Percentiles rank a stretch among this genome's conserved stretches.
phyloP scores from a whole-genome alignment of 2,329 filamentous ascomycete species.

The Sphaerulina musiva region DNA sequence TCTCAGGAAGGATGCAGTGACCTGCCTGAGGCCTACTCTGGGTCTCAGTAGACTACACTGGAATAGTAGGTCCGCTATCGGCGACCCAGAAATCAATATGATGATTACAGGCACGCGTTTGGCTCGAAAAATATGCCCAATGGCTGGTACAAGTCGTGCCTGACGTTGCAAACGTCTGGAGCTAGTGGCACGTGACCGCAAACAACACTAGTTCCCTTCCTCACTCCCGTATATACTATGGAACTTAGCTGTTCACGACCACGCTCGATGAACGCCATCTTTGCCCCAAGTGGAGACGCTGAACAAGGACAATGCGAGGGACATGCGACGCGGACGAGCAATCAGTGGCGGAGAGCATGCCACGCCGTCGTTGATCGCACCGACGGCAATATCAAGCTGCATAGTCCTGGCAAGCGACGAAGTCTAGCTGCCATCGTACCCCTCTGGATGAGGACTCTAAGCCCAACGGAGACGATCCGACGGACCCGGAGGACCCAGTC shows the following conservation, averaged over 20 bases:
- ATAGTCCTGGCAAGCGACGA: constrained; percentile 21
- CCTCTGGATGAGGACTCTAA: constrained; percentile 32
- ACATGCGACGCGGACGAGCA: constrained; percentile 35
- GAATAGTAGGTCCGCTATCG: constrained; percentile 3
- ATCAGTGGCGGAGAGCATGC: constrained; percentile 42
- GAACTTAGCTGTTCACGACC: constrained; percentile 14
- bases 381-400: constrained; percentile 24
- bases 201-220: constrained; percentile 4
- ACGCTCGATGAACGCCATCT: constrained; percentile 17
- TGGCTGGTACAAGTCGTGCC: constrained; percentile 2
- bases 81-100: not conserved
- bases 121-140: constrained; percentile 4
- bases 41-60: not conserved
- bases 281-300: constrained; percentile 20
- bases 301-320: constrained; percentile 32
- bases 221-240: constrained; percentile 6
- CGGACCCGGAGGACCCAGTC: constrained; percentile 42
- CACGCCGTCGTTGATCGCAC: constrained; percentile 35
- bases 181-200: constrained; percentile 7
- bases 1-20: not conserved
- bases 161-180: constrained; percentile 7
- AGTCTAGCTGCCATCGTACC: constrained; percentile 25
- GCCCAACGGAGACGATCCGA: constrained; percentile 39
- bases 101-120: constrained; percentile 2
- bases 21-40: not conserved